phyloP scores from a whole-genome alignment of 352 stramenopile species.

The Phytopythium chamaehyphon region DNA sequence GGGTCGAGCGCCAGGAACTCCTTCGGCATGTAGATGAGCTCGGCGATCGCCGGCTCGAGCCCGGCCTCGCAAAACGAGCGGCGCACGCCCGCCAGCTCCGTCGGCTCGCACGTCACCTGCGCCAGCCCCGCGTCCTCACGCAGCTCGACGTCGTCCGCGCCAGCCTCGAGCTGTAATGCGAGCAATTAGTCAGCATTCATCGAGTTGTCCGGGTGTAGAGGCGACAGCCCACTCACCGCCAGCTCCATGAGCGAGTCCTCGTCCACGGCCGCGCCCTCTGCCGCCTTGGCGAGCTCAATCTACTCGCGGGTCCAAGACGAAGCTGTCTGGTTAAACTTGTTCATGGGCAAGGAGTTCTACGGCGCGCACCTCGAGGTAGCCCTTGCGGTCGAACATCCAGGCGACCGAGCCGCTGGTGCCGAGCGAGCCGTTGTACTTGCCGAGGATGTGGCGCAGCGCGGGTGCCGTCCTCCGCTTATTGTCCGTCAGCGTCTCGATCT shows the following conservation, averaged over 20 bases:
- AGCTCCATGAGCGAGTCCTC: slow-evolving; percentile 77
- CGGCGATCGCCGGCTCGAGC: slow-evolving; percentile 59
- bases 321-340: background rate
- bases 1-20: slow-evolving; percentile 60
- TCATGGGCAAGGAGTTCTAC: background rate
- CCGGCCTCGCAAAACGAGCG: slow-evolving; percentile 47
- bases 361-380: slow-evolving; percentile 62
- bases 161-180: slow-evolving; percentile 48
- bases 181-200: background rate
- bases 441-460: slow-evolving; percentile 68
- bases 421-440: slow-evolving; percentile 61
- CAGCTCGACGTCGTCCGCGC: slow-evolving; percentile 66
- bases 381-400: slow-evolving; percentile 86
- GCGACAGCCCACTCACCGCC: slow-evolving; percentile 29
- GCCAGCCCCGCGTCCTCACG: slow-evolving; percentile 40
- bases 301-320: slow-evolving; percentile 5
- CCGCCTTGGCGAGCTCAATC: slow-evolving; percentile 38
- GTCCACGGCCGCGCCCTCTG: slow-evolving; percentile 24
- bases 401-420: slow-evolving; percentile 76
- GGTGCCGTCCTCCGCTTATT: slow-evolving; percentile 81
- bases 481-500: slow-evolving; percentile 85
- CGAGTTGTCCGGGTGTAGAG: background rate
- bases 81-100: slow-evolving; percentile 54
- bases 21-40: slow-evolving; percentile 83
- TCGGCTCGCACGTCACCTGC: slow-evolving; percentile 70